Base-by-base conservation (phyloP, 1,284 basidiomycete species). In the Earliella scabrosa region DNA sequence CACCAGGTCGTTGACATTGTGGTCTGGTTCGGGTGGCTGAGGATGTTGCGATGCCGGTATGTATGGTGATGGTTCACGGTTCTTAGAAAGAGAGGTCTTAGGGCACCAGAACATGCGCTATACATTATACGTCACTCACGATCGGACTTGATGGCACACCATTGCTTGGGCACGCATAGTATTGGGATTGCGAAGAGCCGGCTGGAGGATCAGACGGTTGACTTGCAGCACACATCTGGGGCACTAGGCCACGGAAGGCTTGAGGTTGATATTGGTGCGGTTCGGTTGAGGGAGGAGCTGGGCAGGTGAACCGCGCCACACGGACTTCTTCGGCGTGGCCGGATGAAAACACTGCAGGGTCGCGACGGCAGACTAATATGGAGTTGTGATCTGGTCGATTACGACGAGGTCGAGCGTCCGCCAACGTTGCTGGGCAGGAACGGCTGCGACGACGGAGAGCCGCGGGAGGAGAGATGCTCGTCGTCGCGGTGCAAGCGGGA, bases 221-320 rank as follows among this genome's bases (percentile, higher is more conserved):
- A 24, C n/a, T 56, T 61, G 50, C 50, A 41, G 52, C 59, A 61
- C 59, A 51, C 59, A 61, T 61, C 26, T 20, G 50, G 36, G 34
- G 48, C 24, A 40, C 47, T 47, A 35, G 48, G 51, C 29, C 39
- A 29, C 14, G 14, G 24, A 47, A 24, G 26, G 20, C 16, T 44
- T 35, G 45, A 21, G 39, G 4, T 46, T 7, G 34, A 38, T 34
- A 23, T 16, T 24, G 34, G 20, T 10, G 35, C 21, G 45, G 32
- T 18, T 38, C 16, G 34, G 46, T 23, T 27, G 34, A 16, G 35
- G 27, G 20, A 46, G 31, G 18, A 23, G 38, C 5, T n/a, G 36
- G 43, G 46, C 27, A 4, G 36, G 46, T 51, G 52, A 36, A n/a
- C 50, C 57, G 57, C 56, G 57, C 52, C 57, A 41, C 43, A 31